phyloP scores from a whole-genome alignment of 352 stramenopile genomes.

The Globisporangium orthogonon region DNA sequence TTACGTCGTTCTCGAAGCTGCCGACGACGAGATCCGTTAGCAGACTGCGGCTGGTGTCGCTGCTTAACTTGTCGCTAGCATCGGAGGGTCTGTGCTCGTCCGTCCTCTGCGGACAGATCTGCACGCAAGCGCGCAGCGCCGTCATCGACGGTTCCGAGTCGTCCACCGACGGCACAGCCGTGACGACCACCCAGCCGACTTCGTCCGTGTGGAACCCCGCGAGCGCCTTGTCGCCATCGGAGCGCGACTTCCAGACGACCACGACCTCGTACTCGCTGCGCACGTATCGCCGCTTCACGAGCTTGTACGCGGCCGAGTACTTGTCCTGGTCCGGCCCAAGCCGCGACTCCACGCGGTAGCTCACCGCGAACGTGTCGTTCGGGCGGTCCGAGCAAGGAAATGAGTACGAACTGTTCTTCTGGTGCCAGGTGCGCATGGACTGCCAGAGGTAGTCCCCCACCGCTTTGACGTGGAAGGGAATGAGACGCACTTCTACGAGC shows the following conservation, averaged over 20 bases:
- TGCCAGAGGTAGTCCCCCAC: conserved; percentile 14
- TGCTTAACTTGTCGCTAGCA: neutral
- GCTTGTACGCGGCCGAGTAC: conserved; percentile 11
- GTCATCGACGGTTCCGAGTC: conserved; percentile 1
- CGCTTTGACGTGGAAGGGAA: conserved; percentile 8
- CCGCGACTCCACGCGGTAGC: conserved; percentile 5
- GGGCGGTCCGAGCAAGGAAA: conserved; percentile 9
- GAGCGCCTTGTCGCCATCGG: conserved; percentile 8
- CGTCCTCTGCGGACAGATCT: conserved; percentile 6
- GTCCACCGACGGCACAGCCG: conserved; percentile 2
- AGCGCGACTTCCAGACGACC: conserved; percentile 13
- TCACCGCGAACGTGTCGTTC: conserved; percentile 11
- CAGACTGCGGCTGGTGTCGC: neutral
- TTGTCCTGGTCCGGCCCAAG: neutral
- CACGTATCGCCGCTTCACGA: conserved; percentile 13
- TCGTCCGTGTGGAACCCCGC: conserved; percentile 8
- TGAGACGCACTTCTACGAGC: conserved; percentile 11
- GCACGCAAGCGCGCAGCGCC: conserved; percentile 7
- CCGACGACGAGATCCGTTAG: conserved; percentile 6
- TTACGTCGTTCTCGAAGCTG: conserved; percentile 14
- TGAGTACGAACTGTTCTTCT: conserved; percentile 6
- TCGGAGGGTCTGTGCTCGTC: neutral
- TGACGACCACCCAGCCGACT: conserved; percentile 10
- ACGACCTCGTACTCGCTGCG: conserved; percentile 6
- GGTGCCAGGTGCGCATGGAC: conserved; percentile 11